Conservation (phyloP, 768 basidiomycete species). For the Tricholoma sp. region DNA sequence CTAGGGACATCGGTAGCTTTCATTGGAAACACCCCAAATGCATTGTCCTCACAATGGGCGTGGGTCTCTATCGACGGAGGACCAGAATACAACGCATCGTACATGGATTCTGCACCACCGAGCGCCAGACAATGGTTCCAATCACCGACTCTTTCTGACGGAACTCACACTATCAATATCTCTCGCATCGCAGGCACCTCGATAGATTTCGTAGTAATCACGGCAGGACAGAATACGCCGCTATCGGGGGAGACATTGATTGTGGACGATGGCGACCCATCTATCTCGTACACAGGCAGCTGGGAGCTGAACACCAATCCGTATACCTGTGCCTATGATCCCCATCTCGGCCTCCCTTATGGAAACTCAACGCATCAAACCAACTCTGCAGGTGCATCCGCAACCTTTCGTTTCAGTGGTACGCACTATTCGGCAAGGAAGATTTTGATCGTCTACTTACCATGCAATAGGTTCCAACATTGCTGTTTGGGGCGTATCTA, state of each 20-base stretch:
- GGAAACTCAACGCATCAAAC: slow-evolving; percentile 23
- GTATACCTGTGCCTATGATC: slow-evolving; percentile 8
- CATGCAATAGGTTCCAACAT: neutral
- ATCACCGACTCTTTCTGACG: slow-evolving; percentile 14
- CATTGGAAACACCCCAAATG: too few species aligned
- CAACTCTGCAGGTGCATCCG: slow-evolving; percentile 12
- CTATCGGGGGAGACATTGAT: slow-evolving; percentile 14
- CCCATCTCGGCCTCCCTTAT: slow-evolving; percentile 14
- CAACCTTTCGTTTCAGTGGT: slow-evolving; percentile 25
- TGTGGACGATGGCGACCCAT: slow-evolving; percentile 18
- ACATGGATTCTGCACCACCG: too few species aligned
- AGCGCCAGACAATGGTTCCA: too few species aligned
- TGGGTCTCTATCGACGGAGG: too few species aligned
- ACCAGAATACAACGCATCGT: too few species aligned
- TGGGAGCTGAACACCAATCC: slow-evolving; percentile 12
- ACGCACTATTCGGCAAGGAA: neutral
- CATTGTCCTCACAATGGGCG: too few species aligned
- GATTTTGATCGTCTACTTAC: neutral
- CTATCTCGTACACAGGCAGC: slow-evolving; percentile 12
- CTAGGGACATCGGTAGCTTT: too few species aligned
- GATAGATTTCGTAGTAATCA: slow-evolving; percentile 17
- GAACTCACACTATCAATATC: slow-evolving; percentile 15
- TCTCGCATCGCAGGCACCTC: slow-evolving; percentile 14
- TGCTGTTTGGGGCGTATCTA: neutral
- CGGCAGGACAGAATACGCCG: slow-evolving; percentile 15